A percentile compares a stretch with the other conserved stretches of the same genome.
Evolutionary conservation across 352 stramenopile genomes (phyloP).

Genomic region (Globisporangium barbulae): DNA sequence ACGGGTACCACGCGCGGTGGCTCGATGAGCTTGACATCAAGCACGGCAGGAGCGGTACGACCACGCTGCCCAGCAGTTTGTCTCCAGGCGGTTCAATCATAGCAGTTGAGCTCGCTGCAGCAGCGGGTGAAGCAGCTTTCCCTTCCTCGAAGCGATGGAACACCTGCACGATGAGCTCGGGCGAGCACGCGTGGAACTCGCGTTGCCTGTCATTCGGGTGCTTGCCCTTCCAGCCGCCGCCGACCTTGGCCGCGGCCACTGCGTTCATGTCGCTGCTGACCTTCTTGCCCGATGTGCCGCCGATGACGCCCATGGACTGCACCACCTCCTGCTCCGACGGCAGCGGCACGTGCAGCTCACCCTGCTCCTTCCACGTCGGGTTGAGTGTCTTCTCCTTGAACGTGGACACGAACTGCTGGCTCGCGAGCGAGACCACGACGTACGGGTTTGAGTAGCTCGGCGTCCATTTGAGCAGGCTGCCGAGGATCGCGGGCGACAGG

Average conservation of each 20-base stretch:
- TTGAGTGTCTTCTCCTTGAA: constrained; percentile 49
- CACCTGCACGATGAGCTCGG: constrained; percentile 56
- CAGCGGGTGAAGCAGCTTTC: constrained; percentile 3
- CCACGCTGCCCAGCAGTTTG: constrained; percentile 55
- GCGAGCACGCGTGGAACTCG: constrained; percentile 53
- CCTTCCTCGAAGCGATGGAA: constrained; percentile 45
- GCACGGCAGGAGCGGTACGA: constrained; percentile 57
- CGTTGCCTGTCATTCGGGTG: constrained; percentile 16
- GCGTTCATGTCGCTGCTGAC: constrained; percentile 11
- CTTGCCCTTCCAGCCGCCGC: constrained; percentile 16
- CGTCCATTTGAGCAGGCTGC: constrained; percentile 67
- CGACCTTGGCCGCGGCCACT: constrained; percentile 18
- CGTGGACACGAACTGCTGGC: constrained; percentile 50
- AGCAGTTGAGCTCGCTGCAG: constrained; percentile 9
- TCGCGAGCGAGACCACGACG: constrained; percentile 50
- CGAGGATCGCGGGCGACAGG: constrained; percentile 52
- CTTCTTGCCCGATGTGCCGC: constrained; percentile 19
- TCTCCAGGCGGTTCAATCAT: constrained; percentile 23
- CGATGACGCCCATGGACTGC: constrained; percentile 32
- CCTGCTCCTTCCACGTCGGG: constrained; percentile 66
- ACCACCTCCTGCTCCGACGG: constrained; percentile 57
- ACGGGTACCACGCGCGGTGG: constrained; percentile 53
- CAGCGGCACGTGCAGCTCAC: constrained; percentile 44
- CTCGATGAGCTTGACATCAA: constrained; percentile 55
- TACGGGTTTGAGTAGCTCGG: constrained; percentile 68